Percentiles rank a stretch among this genome's conserved stretches.
Evolutionary conservation across 2,329 filamentous ascomycete species (phyloP).

Genomic region (Pseudocercospora pini-densiflorae): DNA sequence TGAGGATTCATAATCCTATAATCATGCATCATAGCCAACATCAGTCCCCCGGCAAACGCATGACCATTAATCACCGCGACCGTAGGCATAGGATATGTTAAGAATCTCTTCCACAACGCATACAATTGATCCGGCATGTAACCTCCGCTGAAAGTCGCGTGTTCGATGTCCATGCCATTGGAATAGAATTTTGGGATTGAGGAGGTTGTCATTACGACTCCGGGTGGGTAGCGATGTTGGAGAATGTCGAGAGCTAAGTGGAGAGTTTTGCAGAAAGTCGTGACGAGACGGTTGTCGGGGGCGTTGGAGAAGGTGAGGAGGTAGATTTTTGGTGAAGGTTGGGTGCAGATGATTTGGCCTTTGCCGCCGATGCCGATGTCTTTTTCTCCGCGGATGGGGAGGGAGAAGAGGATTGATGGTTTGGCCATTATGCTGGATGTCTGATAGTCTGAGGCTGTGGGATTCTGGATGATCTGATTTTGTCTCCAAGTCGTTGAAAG

Average conservation of each 20-base stretch:
- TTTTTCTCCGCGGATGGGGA: conserved; percentile 33
- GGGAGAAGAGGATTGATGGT: conserved; percentile 31
- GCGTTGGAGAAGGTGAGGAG: conserved; percentile 72
- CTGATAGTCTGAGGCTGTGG: no score
- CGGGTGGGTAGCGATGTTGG: conserved; percentile 68
- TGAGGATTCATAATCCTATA: conserved; percentile 76
- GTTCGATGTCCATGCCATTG: conserved; percentile 78
- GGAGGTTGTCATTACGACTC: conserved; percentile 78
- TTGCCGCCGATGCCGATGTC: conserved; percentile 43
- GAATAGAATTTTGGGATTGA: conserved; percentile 78
- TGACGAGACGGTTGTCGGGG: conserved; percentile 76
- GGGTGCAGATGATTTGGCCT: conserved; percentile 63
- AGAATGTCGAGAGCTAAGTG: conserved; percentile 75
- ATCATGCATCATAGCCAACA: conserved; percentile 81
- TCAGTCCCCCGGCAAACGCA: conserved; percentile 79
- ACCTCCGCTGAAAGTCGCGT: conserved; percentile 61
- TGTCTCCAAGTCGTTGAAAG: no score
- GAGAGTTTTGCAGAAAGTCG: conserved; percentile 68
- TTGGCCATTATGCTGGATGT: not conserved
- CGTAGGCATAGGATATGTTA: conserved; percentile 81
- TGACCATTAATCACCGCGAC: conserved; percentile 80
- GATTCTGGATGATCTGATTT: not conserved
- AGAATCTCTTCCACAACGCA: conserved; percentile 65
- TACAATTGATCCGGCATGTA: conserved; percentile 69
- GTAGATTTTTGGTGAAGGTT: conserved; percentile 67